Percentiles rank a stretch among this genome's conserved stretches.
Conservation (phyloP, 2,329 filamentous ascomycete genomes). For the Colletotrichum echinochloae region DNA sequence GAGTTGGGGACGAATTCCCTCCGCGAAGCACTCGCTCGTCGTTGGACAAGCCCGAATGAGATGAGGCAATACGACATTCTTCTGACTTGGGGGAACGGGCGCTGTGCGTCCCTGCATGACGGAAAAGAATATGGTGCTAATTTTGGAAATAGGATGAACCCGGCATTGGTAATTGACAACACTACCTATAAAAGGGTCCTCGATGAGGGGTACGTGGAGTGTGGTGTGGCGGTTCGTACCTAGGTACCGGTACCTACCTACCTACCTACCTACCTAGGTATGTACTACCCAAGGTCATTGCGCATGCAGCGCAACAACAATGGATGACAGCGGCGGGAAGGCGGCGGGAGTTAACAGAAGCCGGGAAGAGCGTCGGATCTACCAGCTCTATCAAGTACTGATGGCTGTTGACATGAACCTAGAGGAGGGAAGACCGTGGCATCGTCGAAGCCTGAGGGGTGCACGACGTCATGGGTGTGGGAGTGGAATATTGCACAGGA, state of each 20-base stretch:
- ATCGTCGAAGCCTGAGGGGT: conserved; percentile 35
- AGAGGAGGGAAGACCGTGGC: conserved; percentile 33
- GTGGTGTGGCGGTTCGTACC: conserved; percentile 21
- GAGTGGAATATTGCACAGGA: conserved; percentile 26
- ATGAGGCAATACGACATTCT: conserved; percentile 28
- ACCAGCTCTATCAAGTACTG: conserved; percentile 30
- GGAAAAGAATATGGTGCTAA: conserved; percentile 32
- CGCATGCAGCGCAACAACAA: not conserved
- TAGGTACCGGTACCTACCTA: no score
- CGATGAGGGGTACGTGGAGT: conserved; percentile 20
- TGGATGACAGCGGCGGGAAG: conserved; percentile 1
- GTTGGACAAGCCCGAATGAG: conserved; percentile 10
- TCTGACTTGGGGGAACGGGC: conserved; percentile 15
- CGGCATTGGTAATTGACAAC: conserved; percentile 31
- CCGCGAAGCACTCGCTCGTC: conserved; percentile 14
- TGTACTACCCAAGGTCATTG: not conserved
- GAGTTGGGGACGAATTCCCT: conserved; percentile 8
- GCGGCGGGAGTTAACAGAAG: conserved; percentile 32
- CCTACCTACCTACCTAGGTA: not conserved
- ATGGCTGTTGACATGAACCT: conserved; percentile 38
- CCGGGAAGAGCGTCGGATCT: conserved; percentile 30
- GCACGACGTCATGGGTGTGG: conserved; percentile 34
- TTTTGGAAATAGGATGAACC: conserved; percentile 40
- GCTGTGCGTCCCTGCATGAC: conserved; percentile 36
- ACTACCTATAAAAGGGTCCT: conserved; percentile 33